These are phyloP conservation scores for Verbascum thapsus DNA, from an alignment of 257 asterid genomes.

Conservation along the genomic window DNA sequence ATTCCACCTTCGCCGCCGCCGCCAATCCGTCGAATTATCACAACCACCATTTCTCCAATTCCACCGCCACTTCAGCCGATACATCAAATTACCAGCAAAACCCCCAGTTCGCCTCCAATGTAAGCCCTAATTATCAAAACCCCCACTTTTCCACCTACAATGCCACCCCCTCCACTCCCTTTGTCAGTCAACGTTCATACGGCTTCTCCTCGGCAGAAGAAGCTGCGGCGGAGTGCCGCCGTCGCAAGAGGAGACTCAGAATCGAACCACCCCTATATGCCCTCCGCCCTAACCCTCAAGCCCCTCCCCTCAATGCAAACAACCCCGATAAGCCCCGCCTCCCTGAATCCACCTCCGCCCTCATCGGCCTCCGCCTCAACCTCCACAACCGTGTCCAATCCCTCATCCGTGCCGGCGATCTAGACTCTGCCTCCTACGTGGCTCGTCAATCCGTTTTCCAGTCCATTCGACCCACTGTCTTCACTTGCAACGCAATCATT, in stretches of 20 bases:
- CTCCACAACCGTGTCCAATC: slow-evolving; percentile 95
- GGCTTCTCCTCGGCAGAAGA: slow-evolving; percentile 88
- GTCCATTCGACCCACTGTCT: slow-evolving; percentile 75
- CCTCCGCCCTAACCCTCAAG: slow-evolving; percentile 57
- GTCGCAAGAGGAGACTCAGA: slow-evolving; percentile 79
- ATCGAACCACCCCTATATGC: slow-evolving; percentile 88
- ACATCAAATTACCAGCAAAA: not conserved
- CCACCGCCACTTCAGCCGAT: no score
- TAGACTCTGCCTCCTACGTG: slow-evolving; percentile 68
- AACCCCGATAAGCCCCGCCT: slow-evolving; percentile 54
- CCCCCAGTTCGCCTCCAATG: slow-evolving; percentile 4
- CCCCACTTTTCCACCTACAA: slow-evolving; percentile 29
- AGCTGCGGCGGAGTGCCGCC: slow-evolving; percentile 93
- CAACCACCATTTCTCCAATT: slow-evolving; percentile 28
- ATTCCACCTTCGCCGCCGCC: no score
- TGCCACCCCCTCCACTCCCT: slow-evolving; percentile 28
- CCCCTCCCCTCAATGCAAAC: slow-evolving; percentile 34
- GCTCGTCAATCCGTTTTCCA: slow-evolving; percentile 83
- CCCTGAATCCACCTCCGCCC: slow-evolving; percentile 77
- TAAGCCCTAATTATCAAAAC: slow-evolving; percentile 4
- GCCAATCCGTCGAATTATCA: not conserved
- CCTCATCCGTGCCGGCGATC: slow-evolving; percentile 86
- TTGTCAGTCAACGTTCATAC: slow-evolving; percentile 38
- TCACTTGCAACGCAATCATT: slow-evolving; percentile 91
- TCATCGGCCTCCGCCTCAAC: slow-evolving; percentile 75